A percentile compares a stretch with the other conserved stretches of the same genome.
phyloP scores from a whole-genome alignment of 225 moss, liverwort and hornwort species.

The Straminergon stramineum region DNA sequence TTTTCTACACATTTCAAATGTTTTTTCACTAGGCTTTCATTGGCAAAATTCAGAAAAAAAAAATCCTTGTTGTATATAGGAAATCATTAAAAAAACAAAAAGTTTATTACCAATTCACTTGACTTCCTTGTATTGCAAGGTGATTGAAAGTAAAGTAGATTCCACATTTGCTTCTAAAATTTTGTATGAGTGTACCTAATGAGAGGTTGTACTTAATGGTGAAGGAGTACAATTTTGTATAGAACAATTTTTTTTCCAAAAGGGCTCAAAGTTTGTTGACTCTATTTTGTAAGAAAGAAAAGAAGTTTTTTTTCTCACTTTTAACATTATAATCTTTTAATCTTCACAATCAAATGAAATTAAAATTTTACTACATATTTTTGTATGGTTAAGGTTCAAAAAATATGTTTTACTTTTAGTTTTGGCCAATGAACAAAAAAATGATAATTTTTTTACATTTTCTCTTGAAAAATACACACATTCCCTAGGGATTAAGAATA shows the following conservation, averaged over 20 bases:
- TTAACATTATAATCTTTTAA: not conserved
- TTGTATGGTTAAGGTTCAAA: not conserved
- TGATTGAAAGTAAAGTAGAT: not conserved
- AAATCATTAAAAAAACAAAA: not conserved
- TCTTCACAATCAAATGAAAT: fast-evolving
- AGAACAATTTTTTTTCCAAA: not conserved
- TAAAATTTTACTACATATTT: not conserved
- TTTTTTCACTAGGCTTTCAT: not conserved
- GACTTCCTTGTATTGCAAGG: fast-evolving
- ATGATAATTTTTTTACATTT: no score
- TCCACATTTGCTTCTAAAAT: not conserved
- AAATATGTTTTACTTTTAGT: no score
- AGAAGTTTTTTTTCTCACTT: not conserved
- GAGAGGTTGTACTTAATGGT: not conserved
- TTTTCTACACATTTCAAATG: not conserved
- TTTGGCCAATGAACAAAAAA: no score
- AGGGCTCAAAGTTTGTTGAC: not conserved
- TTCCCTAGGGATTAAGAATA: not conserved
- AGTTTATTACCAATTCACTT: not conserved
- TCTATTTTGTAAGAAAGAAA: not conserved
- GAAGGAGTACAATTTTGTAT: not conserved
- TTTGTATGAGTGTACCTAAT: not conserved
- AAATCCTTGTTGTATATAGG: fast-evolving
- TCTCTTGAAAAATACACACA: fast-evolving
- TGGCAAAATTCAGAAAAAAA: fast-evolving